Base-by-base conservation (phyloP, 257 asterid species). In the Handroanthus guayacan region DNA sequence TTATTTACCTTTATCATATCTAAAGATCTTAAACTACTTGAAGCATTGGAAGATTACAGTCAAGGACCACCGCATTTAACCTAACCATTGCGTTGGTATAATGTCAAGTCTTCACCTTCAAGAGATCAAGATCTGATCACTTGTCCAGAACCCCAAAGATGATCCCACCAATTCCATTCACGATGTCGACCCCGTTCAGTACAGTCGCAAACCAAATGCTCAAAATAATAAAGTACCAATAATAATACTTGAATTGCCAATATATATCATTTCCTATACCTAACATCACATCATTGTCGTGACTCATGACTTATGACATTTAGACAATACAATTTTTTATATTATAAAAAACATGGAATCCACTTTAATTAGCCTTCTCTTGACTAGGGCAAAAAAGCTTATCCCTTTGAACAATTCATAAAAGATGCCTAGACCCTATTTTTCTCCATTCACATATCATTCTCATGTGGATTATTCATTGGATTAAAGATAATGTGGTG, bases 401-500 rank as follows among this genome's bases (percentile, higher is more conserved):
- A 78, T 72, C 75, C 61, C 47, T 71, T 71, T 44, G 34, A 41
- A 62, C 72, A 55, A 25, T 25, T 38, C 69, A 57, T 36, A 17
- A 60, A 39, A 51, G 51, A 74, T 25, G 65, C 18, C 72, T 64
- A 54, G 69, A 44, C 45, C 56, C 69, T 63, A 20, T 62, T 62
- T 56, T 34, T 7, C 37, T 47, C 47, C 16, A 64, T 72, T 65
- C 75, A 56, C 37, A 51, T 31, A 25, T 48, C 11, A 64, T n/a
- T 68, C 51, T 54, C 44, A 51, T 17, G 43, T 66, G 57, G 31
- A 58, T 61, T 62, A 62, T 62, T 71, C 20, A 44, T 50, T 71
- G 78, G 68, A 72, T 72, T 65, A 56, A 1, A 20, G 62, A 72
- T 78, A 62, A 39, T 50, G 10, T 66, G 62, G 67, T 61, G 68